These are phyloP conservation scores for Bonia amplexicaulis DNA, from an alignment of 176 grass and related monocot genomes.

Conservation along the genomic window DNA sequence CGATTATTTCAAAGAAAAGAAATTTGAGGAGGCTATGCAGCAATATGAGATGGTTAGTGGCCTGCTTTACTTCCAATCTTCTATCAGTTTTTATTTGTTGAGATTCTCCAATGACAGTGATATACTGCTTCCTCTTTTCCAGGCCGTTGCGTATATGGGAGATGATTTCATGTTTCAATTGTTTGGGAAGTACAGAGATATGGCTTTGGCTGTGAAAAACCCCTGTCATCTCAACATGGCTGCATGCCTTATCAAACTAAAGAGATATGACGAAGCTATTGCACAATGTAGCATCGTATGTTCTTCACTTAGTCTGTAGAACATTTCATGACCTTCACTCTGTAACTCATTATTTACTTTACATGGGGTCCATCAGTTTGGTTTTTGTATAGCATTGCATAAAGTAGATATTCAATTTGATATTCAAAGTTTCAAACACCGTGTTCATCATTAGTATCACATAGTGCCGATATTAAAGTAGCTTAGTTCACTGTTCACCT, in stretches of 20 bases:
- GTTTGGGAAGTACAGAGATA: constrained; percentile 97
- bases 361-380: neutral
- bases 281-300: constrained; percentile 78
- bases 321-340: neutral
- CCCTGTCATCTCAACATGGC: constrained; percentile 95
- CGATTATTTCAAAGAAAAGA: constrained; percentile 75
- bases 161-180: constrained; percentile 99
- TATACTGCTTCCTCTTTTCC: constrained; percentile 24
- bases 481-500: neutral
- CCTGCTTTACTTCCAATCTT: neutral
- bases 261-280: constrained; percentile 74
- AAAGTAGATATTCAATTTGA: neutral
- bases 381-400: neutral
- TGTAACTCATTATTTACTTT: neutral
- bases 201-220: constrained; percentile 95
- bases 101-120: neutral
- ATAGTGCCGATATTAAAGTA: neutral
- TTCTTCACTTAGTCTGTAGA: neutral
- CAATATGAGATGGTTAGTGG: constrained; percentile 88
- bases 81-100: neutral
- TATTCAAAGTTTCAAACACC: neutral
- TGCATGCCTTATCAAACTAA: constrained; percentile 79
- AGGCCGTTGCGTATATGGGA: constrained; percentile 97
- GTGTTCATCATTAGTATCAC: neutral
- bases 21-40: constrained; percentile 84